Evolutionary conservation across 108 stramenopile genomes (phyloP), one percentile per base, ranked within the genome.

Genomic region (Skeletonema marinoi): DNA sequence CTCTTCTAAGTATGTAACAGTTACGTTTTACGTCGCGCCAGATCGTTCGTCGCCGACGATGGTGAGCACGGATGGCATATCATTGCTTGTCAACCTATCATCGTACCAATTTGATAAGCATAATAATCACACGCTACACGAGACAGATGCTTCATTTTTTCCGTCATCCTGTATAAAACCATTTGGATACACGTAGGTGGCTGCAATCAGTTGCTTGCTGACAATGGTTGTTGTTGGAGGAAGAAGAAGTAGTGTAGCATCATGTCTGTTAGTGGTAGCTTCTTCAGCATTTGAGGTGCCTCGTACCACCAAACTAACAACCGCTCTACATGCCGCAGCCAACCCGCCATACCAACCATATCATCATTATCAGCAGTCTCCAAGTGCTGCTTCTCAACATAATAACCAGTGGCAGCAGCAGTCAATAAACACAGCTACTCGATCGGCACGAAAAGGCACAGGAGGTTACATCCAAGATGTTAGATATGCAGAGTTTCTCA

Each of bases 401-500:
- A 13, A 42, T 42, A 36, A 36, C 35, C 35, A 36, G 21, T 41
- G 60, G 30, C 31, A 50, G 21, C 60, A 73, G 44, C 61, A 31
- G 42, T 73, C 71, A 3, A 51, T 33, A 41, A 56, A 65, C 21
- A n/a, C 65, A 1, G 2, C 65, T 36, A 65, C 16, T 1, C 35
- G 41, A 7, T 11, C 36, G n/a, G 6, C 32, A 30, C 30, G 63
- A 35, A 13, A 30, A 17, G 63, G 50, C 33, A 50, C 65, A 56
- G 32, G 42, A n/a, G 29, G 58, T 1, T 29, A 14, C 59, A 65
- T 82, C 30, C 75, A 68, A 44, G 87, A 90, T 76, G 83, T 94
- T 4, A 77, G 93, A 48, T 94, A 94, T 51, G 88, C 86, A n/a
- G 85, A 92, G 54, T 92, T 94, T 59, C 75, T 94, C 21, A 82